Evolutionary conservation across 495 filamentous ascomycete genomes (phyloP).

Genomic region (Lineolata rhizophorae): DNA sequence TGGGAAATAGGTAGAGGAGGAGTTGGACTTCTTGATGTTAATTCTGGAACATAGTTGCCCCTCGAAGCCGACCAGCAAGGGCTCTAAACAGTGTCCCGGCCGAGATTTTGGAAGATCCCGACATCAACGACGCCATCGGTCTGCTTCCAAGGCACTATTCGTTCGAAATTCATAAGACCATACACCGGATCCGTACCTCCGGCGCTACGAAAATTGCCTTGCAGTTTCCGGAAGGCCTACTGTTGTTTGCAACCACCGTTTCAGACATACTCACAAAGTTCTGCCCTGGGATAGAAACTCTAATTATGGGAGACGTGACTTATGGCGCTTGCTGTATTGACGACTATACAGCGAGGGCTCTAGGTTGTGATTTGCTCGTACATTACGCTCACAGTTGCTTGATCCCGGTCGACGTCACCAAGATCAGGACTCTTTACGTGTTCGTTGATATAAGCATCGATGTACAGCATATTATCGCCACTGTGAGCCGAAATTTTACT

Average conservation of each 20-base stretch:
- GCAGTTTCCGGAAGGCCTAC: constrained; percentile 89
- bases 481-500: constrained; percentile 73
- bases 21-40: no score
- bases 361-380: constrained; percentile 86
- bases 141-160: constrained; percentile 86
- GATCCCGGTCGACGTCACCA: constrained; percentile 85
- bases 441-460: constrained; percentile 98
- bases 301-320: constrained; percentile 98
- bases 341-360: constrained; percentile 84
- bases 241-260: constrained; percentile 92
- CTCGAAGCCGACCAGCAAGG: constrained; percentile 44
- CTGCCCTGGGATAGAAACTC: constrained; percentile 70
- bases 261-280: constrained; percentile 92
- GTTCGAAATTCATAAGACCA: constrained; percentile 96
- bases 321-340: constrained; percentile 99
- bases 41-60: constrained; percentile 13
- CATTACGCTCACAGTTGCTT: constrained; percentile 96
- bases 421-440: constrained; percentile 89
- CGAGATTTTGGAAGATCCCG: constrained; percentile 66
- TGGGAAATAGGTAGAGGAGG: constrained; percentile 2
- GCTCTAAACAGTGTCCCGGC: constrained; percentile 74
- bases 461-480: constrained; percentile 60
- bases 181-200: constrained; percentile 70
- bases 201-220: constrained; percentile 62
- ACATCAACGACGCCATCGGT: constrained; percentile 72